Evolutionary conservation across 2,329 filamentous ascomycete species (phyloP), one percentile per base, ranked within the genome.

Genomic region (Anthostomella pinea): DNA sequence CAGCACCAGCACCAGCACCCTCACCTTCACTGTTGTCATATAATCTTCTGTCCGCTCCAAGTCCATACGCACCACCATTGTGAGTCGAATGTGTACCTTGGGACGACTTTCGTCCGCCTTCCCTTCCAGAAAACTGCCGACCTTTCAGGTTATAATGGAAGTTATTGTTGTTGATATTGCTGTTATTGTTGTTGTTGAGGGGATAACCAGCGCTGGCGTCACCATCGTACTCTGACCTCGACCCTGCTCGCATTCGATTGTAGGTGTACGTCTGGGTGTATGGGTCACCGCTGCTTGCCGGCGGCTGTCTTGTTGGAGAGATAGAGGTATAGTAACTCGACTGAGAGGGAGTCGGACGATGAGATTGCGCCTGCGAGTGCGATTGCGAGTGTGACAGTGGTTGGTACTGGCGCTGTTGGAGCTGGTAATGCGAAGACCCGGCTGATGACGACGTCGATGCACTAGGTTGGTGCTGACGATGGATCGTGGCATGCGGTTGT

Each of bases 111-210:
- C 27, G 13, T 5, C 8, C 16, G 13, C 15, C 10, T 21, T 8
- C 10, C 17, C 10, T 15, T 8, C 18, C 21, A 4, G 10, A 8
- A 8, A 8, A 16, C 10, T 33, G 34, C 34, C 27, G 30, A 11
- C 34, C 8, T 18, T 33, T 41, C 28, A 33, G 37, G 22, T 38
- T 32, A 22, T 40, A 45, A 15, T 46, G 46, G 15, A 43, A 42
- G 21, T 39, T 32, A 30, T 34, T 35, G 10, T 32, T 26, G 22
- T 37, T 31, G 19, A 22, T 24, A 18, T 18, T 34, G n/a, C 33
- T 24, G n/a, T 25, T 24, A 18, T 18, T 34, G n/a, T 36, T 24
- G n/a, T 20, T 25, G 24, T 27, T 14, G 29, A 25, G 24, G 17
- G 19, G 23, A 23, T 19, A 25, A 29, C 17, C 22, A 18, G 31